Conservation (phyloP, 2,329 filamentous ascomycete genomes). For the Sphaerulina vaccinii region DNA sequence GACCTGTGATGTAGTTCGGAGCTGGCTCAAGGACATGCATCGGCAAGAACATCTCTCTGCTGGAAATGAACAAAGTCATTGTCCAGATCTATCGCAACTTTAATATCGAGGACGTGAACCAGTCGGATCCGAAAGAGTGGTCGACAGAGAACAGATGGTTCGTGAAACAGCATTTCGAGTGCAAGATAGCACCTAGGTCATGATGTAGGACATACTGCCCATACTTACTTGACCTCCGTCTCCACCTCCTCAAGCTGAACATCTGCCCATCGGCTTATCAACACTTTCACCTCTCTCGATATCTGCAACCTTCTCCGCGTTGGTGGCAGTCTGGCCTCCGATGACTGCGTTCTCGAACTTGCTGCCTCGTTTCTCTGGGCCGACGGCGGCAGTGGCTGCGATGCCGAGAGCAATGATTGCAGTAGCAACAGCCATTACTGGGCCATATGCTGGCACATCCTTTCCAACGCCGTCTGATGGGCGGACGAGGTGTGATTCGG, state of each 20-base stretch:
- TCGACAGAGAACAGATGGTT: slow-evolving; percentile 6
- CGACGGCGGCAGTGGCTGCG: slow-evolving; percentile 64
- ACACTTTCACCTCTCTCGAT: slow-evolving; percentile 18
- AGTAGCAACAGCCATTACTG: slow-evolving; percentile 72
- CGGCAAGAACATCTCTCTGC: slow-evolving; percentile 33
- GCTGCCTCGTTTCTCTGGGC: slow-evolving; percentile 71
- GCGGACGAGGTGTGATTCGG: slow-evolving; percentile 61
- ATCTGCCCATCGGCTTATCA: slow-evolving; percentile 10
- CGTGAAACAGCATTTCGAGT: not conserved
- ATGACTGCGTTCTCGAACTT: slow-evolving; percentile 62
- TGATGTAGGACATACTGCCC: not conserved
- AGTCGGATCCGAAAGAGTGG: not conserved
- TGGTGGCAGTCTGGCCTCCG: slow-evolving; percentile 20
- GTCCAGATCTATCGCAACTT: slow-evolving; percentile 32
- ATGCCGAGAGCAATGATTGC: slow-evolving; percentile 74
- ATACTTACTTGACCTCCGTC: slow-evolving; percentile 7
- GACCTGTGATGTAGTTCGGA: slow-evolving; percentile 26
- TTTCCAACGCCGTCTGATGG: slow-evolving; percentile 50
- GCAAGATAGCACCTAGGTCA: not conserved
- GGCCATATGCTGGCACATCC: slow-evolving; percentile 67
- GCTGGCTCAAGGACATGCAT: slow-evolving; percentile 38
- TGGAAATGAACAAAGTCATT: slow-evolving; percentile 35
- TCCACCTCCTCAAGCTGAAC: slow-evolving; percentile 16
- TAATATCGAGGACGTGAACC: slow-evolving; percentile 7
- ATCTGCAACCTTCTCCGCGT: slow-evolving; percentile 20